Evolutionary conservation across 305 asterid genomes (phyloP).

Genomic region (Withania somnifera): DNA sequence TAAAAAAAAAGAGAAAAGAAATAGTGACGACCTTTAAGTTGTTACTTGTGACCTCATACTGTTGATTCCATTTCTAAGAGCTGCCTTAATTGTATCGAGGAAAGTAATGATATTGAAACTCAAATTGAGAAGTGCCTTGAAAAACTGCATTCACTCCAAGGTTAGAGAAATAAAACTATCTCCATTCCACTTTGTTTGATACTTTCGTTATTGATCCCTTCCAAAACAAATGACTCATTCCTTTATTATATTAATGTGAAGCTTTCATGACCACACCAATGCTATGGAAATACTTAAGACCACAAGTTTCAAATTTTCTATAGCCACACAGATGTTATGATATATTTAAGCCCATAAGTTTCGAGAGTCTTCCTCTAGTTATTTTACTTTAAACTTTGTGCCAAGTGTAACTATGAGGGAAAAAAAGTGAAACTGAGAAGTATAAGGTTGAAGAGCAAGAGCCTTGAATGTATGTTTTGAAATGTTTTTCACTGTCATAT

Average conservation of each 20-base stretch:
- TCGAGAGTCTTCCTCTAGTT: too few species aligned
- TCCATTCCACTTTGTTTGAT: background rate
- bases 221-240: background rate
- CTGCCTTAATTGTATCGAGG: background rate
- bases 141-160: background rate
- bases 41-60: background rate
- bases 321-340: background rate
- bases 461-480: background rate
- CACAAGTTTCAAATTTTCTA: background rate
- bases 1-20: background rate
- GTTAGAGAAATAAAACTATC: background rate
- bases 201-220: background rate
- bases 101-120: background rate
- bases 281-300: background rate
- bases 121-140: background rate
- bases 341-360: background rate
- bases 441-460: background rate
- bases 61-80: background rate
- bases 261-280: background rate
- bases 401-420: background rate
- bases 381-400: background rate
- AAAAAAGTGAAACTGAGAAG: background rate
- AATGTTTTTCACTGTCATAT: background rate
- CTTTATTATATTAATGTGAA: background rate
- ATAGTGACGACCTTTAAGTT: background rate